These are phyloP conservation scores for Wallacemonas sp. DNA, from an alignment of 208 protist species.

Conservation along the genomic window DNA sequence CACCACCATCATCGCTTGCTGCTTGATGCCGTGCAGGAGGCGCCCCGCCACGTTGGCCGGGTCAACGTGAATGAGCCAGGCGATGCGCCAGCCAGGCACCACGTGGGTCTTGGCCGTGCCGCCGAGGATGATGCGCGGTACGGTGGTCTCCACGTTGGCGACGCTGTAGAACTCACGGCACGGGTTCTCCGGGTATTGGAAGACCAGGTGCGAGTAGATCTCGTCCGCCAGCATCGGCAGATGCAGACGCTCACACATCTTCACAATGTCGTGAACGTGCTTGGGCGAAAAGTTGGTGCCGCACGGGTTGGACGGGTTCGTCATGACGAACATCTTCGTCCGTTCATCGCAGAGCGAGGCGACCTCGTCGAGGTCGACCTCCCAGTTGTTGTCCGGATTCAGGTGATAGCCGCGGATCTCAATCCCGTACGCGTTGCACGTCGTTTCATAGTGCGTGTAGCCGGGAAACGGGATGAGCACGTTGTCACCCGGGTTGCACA, in stretches of 20 bases:
- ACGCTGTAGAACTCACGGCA: constrained; percentile 64
- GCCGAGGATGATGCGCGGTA: constrained; percentile 86
- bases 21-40: constrained; percentile 46
- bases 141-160: constrained; percentile 71
- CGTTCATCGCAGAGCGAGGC: constrained; percentile 68
- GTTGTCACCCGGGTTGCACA: constrained; percentile 88
- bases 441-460: constrained; percentile 93
- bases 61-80: constrained; percentile 88
- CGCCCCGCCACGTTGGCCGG: constrained; percentile 26
- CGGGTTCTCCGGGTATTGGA: constrained; percentile 43
- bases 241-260: constrained; percentile 79
- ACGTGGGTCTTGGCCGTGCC: constrained; percentile 93
- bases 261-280: constrained; percentile 82
- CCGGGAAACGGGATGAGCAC: constrained; percentile 90
- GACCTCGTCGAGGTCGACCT: constrained; percentile 84
- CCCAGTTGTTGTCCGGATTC: constrained; percentile 85
- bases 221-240: constrained; percentile 95
- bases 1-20: constrained; percentile 65
- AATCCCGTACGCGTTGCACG: constrained; percentile 79
- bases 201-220: constrained; percentile 94
- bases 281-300: constrained; percentile 86
- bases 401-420: constrained; percentile 82
- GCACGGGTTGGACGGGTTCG: constrained; percentile 96
- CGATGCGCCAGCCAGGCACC: constrained; percentile 93
- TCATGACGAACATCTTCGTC: constrained; percentile 92